Evolutionary conservation across 2,329 filamentous ascomycete species (phyloP), one percentile per base, ranked within the genome.

Genomic region (Fusarium sp.): DNA sequence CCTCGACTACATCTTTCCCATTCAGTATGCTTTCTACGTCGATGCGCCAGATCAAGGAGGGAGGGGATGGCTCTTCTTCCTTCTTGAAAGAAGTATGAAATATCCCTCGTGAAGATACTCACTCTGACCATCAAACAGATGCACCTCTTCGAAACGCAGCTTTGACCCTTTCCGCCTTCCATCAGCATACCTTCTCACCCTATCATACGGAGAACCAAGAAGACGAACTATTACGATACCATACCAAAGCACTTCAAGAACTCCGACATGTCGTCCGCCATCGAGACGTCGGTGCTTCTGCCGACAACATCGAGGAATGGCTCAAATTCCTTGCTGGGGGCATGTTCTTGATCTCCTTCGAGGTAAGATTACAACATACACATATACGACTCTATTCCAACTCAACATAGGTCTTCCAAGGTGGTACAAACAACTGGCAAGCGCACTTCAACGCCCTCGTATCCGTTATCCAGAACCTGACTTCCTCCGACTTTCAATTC

Each of bases 311-410:
- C 0, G 77, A 79, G 33, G 66, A 75, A 38, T 72, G 70, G 54
- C 69, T 80, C 9, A 78, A 80, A 36, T 79, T 79, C 35, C 63
- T 79, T 4, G 77, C 77, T 0, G 75, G 76, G 7, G 78, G 78
- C 0, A 69, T 71, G 17, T 74, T 77, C 11, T 68, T 79, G 20
- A 79, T 80, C 36, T 78, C 77, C 7, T 79, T 79, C 15, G 74
- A 79, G 65, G 76, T 79, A 69, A 14, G 0, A 0, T 18, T 18
- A 6, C 15, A 24, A 6, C 5, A 26, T 9, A 26, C 17, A 13
- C 24, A 14, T 20, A 20, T 12, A 8, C 2, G 7, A 20, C 12
- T 26, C 1, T 20, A 0, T 14, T 1, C 47, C 36, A 8, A 41
- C 10, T 12, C 33, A 0, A 0, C n/a, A 18, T 33, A 75, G 73